Evolutionary conservation across 306 rosid genomes (phyloP).

Genomic region (Coriaria nepalensis): DNA sequence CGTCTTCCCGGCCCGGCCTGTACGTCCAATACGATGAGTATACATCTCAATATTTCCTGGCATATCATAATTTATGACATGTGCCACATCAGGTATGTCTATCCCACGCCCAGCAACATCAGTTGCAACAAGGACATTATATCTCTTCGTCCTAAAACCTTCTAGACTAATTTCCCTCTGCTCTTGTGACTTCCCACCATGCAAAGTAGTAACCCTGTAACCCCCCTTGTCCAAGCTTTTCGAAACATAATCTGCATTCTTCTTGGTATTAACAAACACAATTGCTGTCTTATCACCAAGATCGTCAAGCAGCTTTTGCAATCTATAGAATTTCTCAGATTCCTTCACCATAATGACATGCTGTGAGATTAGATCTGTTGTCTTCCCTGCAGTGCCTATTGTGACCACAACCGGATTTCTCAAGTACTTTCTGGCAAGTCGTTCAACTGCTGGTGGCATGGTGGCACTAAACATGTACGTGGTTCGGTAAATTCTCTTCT

Average conservation of each 20-base stretch:
- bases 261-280: constrained; percentile 46
- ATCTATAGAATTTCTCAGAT: constrained; percentile 27
- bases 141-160: constrained; percentile 80
- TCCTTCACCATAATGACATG: constrained; percentile 52
- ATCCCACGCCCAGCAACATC: constrained; percentile 97
- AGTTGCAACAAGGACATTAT: constrained; percentile 80
- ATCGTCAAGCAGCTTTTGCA: constrained; percentile 38
- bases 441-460: constrained; percentile 85
- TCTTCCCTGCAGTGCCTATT: constrained; percentile 77
- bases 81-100: constrained; percentile 92
- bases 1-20: constrained; percentile 90
- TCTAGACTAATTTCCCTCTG: constrained; percentile 87
- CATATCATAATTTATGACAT: constrained; percentile 80
- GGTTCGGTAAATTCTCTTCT: constrained; percentile 74
- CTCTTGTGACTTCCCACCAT: constrained; percentile 86
- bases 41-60: constrained; percentile 82
- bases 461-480: constrained; percentile 94
- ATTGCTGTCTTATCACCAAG: constrained; percentile 43
- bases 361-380: constrained; percentile 74
- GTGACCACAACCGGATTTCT: constrained; percentile 92
- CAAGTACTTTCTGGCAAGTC: constrained; percentile 71
- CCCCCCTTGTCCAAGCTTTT: constrained; percentile 43
- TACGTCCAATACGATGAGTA: constrained; percentile 82
- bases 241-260: constrained; percentile 35
- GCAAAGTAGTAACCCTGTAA: constrained; percentile 75